A percentile compares a stretch with the other conserved stretches of the same genome.
Conservation (phyloP, 495 filamentous ascomycete species). For the Lentithecium fluviatile region DNA sequence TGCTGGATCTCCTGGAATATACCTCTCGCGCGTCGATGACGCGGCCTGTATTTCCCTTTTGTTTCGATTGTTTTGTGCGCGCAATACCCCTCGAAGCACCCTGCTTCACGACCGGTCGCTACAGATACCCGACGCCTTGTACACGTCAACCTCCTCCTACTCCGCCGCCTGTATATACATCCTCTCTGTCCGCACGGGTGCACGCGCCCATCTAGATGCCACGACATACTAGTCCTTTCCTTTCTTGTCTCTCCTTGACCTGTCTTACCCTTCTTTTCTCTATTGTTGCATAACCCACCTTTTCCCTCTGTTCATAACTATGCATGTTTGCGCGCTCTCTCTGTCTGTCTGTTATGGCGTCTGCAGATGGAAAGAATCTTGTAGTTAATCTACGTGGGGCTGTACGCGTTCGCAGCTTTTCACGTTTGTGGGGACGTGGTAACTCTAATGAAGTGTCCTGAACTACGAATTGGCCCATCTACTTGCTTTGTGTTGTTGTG, state of each 20-base stretch:
- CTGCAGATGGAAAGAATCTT: constrained; percentile 5
- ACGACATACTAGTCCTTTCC: neutral
- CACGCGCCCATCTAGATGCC: neutral
- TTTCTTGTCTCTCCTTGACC: constrained; percentile 2
- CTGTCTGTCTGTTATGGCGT: constrained; percentile 4
- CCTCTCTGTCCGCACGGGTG: neutral
- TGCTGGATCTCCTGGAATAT: neutral
- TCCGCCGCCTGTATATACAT: neutral
- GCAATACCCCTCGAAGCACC: constrained; percentile 1
- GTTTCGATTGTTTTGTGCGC: neutral
- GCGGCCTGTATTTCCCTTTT: neutral
- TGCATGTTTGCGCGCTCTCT: constrained; percentile 4
- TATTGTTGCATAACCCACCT: neutral
- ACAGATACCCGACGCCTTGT: constrained; percentile 34
- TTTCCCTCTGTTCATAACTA: neutral
- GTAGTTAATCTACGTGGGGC: constrained; percentile 21
- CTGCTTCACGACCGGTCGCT: constrained; percentile 33
- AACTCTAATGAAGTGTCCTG: constrained; percentile 20
- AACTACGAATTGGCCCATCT: neutral
- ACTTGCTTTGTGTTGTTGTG: neutral
- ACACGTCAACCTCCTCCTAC: neutral
- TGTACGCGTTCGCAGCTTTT: neutral
- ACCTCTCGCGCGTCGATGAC: constrained; percentile 1
- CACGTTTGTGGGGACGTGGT: constrained; percentile 3
- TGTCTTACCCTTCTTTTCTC: constrained; percentile 4